These are phyloP conservation scores for Plasmopara halstedii DNA, from an alignment of 352 stramenopile genomes.

Conservation along the genomic window DNA sequence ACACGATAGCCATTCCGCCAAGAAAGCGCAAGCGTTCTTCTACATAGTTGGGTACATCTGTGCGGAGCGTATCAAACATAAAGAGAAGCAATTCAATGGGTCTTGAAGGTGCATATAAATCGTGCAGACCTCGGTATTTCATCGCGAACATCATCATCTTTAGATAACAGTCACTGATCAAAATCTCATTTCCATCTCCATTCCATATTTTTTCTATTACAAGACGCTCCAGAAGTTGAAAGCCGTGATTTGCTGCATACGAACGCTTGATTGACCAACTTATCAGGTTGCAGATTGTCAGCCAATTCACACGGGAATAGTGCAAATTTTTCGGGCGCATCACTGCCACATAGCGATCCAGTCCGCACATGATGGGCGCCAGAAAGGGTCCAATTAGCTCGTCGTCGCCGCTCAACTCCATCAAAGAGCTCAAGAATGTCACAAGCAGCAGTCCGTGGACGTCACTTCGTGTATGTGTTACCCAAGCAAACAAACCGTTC, in stretches of 20 bases:
- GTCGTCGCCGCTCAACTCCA: constrained; percentile 54
- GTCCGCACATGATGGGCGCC: constrained; percentile 47
- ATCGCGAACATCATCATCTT: constrained; percentile 61
- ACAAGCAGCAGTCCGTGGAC: constrained; percentile 26
- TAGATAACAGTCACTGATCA: constrained; percentile 55
- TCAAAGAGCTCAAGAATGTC: constrained; percentile 37
- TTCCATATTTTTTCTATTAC: constrained; percentile 52
- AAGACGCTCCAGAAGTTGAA: constrained; percentile 54
- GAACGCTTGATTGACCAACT: constrained; percentile 38
- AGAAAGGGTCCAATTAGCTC: constrained; percentile 57
- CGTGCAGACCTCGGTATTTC: constrained; percentile 16
- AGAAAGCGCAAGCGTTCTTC: constrained; percentile 46
- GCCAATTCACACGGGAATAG: constrained; percentile 47
- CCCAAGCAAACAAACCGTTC: constrained; percentile 46
- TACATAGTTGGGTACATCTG: constrained; percentile 25
- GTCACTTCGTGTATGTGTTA: constrained; percentile 31
- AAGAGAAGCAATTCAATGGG: constrained; percentile 46
- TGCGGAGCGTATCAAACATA: constrained; percentile 39
- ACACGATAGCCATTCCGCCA: constrained; percentile 48
- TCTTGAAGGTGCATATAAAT: constrained; percentile 26
- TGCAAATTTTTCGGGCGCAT: constrained; percentile 23
- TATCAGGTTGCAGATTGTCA: constrained; percentile 54
- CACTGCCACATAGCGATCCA: constrained; percentile 29
- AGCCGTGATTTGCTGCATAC: constrained; percentile 45
- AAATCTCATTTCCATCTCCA: constrained; percentile 36